Conservation (phyloP, 2,329 filamentous ascomycete genomes). For the Pseudodiploospora longispora region DNA sequence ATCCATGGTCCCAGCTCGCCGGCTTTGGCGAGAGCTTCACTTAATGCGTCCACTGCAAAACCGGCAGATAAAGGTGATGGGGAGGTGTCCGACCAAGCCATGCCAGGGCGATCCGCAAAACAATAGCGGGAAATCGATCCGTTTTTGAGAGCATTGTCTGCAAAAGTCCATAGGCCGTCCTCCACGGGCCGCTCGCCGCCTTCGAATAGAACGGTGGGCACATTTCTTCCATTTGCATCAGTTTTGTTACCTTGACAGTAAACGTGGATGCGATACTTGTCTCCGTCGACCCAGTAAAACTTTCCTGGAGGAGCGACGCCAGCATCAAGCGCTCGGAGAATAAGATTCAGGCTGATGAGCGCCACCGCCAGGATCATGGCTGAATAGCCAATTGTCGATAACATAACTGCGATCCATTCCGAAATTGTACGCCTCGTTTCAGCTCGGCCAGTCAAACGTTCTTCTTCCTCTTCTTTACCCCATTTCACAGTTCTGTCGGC, state of each 20-base stretch:
- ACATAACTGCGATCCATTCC: slow-evolving; percentile 77
- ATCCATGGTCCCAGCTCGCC: slow-evolving; percentile 87
- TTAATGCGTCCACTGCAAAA: slow-evolving; percentile 83
- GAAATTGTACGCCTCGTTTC: slow-evolving; percentile 74
- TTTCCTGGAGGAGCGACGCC: slow-evolving; percentile 66
- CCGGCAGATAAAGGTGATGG: slow-evolving; percentile 89
- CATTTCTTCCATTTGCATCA: slow-evolving; percentile 39
- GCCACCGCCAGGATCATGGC: slow-evolving; percentile 61
- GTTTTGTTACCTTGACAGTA: slow-evolving; percentile 69
- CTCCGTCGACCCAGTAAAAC: slow-evolving; percentile 70
- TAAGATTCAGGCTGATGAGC: slow-evolving; percentile 71
- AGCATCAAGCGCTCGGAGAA: slow-evolving; percentile 72
- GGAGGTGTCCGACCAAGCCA: slow-evolving; percentile 81
- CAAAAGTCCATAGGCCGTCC: slow-evolving; percentile 70
- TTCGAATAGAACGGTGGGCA: slow-evolving; percentile 81
- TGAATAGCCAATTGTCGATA: slow-evolving; percentile 63
- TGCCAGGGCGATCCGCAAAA: slow-evolving; percentile 88
- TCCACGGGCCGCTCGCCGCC: slow-evolving; percentile 75
- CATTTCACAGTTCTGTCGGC: slow-evolving; percentile 79
- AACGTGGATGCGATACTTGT: slow-evolving; percentile 81
- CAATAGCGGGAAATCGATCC: slow-evolving; percentile 84
- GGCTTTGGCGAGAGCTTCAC: slow-evolving; percentile 71
- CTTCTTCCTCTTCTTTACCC: slow-evolving; percentile 90
- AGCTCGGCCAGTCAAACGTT: slow-evolving; percentile 79
- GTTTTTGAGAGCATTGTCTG: slow-evolving; percentile 65